Evolutionary conservation across 768 basidiomycete genomes (phyloP).

Genomic region (Boletus reticuloceps): DNA sequence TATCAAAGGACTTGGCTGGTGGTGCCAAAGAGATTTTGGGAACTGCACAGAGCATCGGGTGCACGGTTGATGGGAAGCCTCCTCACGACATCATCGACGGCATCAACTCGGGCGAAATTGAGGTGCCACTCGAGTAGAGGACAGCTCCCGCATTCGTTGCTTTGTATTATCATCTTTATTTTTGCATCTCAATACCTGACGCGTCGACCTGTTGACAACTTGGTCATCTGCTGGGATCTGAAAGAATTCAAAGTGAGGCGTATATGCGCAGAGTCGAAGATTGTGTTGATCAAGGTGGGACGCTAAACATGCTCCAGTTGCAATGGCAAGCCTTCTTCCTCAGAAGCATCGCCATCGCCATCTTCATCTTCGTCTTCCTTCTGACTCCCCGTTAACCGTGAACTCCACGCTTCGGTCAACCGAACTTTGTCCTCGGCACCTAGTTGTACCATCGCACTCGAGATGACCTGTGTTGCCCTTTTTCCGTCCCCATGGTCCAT

Average conservation of each 20-base stretch:
- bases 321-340: slow-evolving; percentile 16
- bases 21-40: slow-evolving; percentile 97
- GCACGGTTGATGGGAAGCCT: slow-evolving; percentile 91
- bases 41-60: slow-evolving; percentile 94
- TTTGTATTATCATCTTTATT: slow-evolving; percentile 11
- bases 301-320: slow-evolving; percentile 2
- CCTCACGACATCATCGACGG: slow-evolving; percentile 92
- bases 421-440: slow-evolving; percentile 26
- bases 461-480: slow-evolving; percentile 39
- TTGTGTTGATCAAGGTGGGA: neutral
- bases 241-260: neutral
- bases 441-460: slow-evolving; percentile 29
- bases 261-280: too few species aligned
- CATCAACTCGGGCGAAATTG: slow-evolving; percentile 81
- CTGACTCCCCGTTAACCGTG: slow-evolving; percentile 12
- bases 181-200: slow-evolving; percentile 9
- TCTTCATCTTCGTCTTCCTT: slow-evolving; percentile 7
- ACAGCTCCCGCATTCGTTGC: slow-evolving; percentile 18
- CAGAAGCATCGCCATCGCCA: neutral
- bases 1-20: slow-evolving; percentile 87
- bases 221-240: neutral
- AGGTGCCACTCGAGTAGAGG: slow-evolving; percentile 80
- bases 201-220: too few species aligned
- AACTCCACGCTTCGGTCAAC: slow-evolving; percentile 38
- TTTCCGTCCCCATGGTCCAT: slow-evolving; percentile 38